A percentile compares a stretch with the other conserved stretches of the same genome.
These are phyloP conservation scores for Daedalea quercina DNA, from an alignment of 768 basidiomycete species.

Conservation along the genomic window DNA sequence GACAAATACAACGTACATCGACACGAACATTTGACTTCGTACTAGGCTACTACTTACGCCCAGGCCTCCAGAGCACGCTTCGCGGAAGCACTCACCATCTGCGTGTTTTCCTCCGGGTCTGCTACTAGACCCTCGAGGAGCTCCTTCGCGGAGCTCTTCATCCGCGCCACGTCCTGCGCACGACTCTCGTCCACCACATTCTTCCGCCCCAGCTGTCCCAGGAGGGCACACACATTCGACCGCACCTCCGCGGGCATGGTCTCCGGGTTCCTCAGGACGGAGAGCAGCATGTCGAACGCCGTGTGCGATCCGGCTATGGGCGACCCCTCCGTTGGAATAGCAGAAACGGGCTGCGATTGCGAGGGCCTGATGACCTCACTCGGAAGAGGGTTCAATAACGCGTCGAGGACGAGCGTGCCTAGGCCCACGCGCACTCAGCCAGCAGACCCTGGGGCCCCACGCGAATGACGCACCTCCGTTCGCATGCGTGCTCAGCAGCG, in stretches of 20 bases:
- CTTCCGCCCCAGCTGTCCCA: slow-evolving; percentile 57
- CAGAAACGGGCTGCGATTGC: slow-evolving; percentile 21
- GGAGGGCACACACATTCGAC: slow-evolving; percentile 66
- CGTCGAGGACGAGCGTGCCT: slow-evolving; percentile 61
- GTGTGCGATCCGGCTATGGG: slow-evolving; percentile 46
- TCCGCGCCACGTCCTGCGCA: slow-evolving; percentile 27
- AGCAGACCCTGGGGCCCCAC: not conserved
- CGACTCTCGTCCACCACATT: slow-evolving; percentile 37
- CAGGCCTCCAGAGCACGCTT: slow-evolving; percentile 37
- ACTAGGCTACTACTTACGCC: slow-evolving; percentile 9
- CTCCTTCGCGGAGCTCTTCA: slow-evolving; percentile 46
- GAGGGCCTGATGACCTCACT: slow-evolving; percentile 26
- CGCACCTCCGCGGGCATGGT: slow-evolving; percentile 71
- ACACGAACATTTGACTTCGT: not conserved
- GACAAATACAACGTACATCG: not conserved
- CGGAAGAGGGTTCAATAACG: slow-evolving; percentile 46
- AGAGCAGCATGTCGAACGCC: slow-evolving; percentile 63
- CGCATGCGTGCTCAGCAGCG: slow-evolving; percentile 61
- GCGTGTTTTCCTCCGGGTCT: slow-evolving; percentile 27
- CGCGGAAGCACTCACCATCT: slow-evolving; percentile 32
- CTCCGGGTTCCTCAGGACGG: slow-evolving; percentile 46
- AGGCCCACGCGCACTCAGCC: slow-evolving; percentile 8
- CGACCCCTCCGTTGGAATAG: slow-evolving; percentile 28
- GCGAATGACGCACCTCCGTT: slow-evolving; percentile 48
- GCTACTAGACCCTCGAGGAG: slow-evolving; percentile 42